These are phyloP conservation scores for Barnettozyma populi DNA, from an alignment of 805 yeast species.

Conservation along the genomic window DNA sequence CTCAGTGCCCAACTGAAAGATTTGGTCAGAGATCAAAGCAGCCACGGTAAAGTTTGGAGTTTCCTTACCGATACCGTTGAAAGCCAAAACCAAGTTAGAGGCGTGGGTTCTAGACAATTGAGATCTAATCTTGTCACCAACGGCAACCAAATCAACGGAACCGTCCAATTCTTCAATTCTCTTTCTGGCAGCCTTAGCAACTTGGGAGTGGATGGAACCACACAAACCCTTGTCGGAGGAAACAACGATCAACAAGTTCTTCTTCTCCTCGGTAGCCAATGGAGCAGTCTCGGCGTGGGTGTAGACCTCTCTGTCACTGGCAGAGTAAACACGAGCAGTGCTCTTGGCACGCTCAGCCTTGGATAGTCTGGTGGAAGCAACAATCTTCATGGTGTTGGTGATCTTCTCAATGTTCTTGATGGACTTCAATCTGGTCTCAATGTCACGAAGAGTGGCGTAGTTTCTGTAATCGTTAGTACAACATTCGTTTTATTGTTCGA, in stretches of 20 bases:
- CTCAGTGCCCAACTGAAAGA: conserved; percentile 46
- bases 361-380: conserved; percentile 93
- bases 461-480: conserved; percentile 45
- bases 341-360: conserved; percentile 95
- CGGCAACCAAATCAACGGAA: conserved; percentile 71
- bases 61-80: conserved; percentile 93
- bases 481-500: not conserved
- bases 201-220: conserved; percentile 96
- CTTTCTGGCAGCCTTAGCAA: conserved; percentile 80
- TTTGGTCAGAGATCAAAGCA: conserved; percentile 81
- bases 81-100: conserved; percentile 61
- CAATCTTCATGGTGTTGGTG: conserved; percentile 99
- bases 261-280: conserved; percentile 44
- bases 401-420: conserved; percentile 98
- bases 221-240: conserved; percentile 98
- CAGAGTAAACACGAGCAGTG: conserved; percentile 78
- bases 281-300: conserved; percentile 73
- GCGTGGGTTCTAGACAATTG: conserved; percentile 84
- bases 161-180: conserved; percentile 52
- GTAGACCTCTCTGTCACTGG: conserved; percentile 74
- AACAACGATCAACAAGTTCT: conserved; percentile 77
- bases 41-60: conserved; percentile 93
- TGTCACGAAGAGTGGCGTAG: conserved; percentile 98
- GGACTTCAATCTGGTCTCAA: conserved; percentile 95
- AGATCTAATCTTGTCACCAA: conserved; percentile 92